Evolutionary conservation across 345 rosid species (phyloP), one percentile per base, ranked within the genome.

Genomic region (Salix brachista): DNA sequence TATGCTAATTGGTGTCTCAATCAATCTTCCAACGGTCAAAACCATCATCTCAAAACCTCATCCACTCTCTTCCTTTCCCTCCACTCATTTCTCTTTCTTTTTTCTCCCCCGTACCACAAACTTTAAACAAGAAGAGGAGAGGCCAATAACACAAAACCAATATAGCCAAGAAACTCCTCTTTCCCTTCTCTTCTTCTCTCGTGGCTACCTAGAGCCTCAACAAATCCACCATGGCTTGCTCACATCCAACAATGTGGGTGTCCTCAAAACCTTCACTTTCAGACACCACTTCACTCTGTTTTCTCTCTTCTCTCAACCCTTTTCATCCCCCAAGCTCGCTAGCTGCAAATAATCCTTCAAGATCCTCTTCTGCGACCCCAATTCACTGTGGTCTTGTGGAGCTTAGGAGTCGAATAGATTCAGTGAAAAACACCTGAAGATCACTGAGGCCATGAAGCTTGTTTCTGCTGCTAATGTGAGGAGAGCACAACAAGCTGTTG

Each of bases 401-500:
- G 77, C 91, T 96, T 67, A 81, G 96, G 36, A 87, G 75, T 19
- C 92, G 94, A 46, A 93, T 91, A 73, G 91, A 83, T 44, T 93
- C 99, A 0, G 98, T 96, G 54, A 90, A 88, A 81, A 93, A 91
- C 87, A 96, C 98, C 96, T 93, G 86, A 95, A 91, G 89, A 90
- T 95, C 92, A 95, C 99, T 0, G 97, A 95, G 83, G 97, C 99
- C 21, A 95, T 95, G 99, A 95, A 95, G 86, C 94, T 95, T 9
- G 97, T 95, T 14, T 96, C 99, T 0, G 97, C 99, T 2, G 99
- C 99, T 1, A 95, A 95, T 82, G 99, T 93, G 80, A 86, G 97
- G 78, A 88, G 99, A 82, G 99, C 99, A 34, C 97, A 95, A 74
- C 97, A 95, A 82, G 97, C 97, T 18, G 97, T 95, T 21, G 97